A percentile compares a stretch with the other conserved stretches of the same genome.
phyloP scores from a whole-genome alignment of 768 basidiomycete genomes.

The Naganishia friedmannii region DNA sequence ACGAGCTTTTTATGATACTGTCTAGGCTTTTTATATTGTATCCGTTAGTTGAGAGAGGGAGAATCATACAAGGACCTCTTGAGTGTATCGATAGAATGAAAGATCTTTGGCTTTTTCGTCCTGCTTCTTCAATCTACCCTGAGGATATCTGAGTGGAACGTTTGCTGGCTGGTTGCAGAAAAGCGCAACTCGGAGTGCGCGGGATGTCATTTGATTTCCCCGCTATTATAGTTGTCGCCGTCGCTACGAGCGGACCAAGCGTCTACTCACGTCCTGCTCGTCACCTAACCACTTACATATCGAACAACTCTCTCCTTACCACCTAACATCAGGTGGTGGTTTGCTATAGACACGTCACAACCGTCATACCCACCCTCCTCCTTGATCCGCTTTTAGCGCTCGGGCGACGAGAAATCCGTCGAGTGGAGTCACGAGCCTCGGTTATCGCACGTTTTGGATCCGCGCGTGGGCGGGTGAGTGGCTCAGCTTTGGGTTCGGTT shows the following conservation, averaged over 20 bases:
- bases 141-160: no score
- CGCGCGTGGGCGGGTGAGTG: no score
- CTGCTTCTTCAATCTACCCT: no score
- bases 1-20: no score
- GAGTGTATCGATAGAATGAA: not conserved
- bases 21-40: not conserved
- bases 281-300: no score
- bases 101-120: no score
- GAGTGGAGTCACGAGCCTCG: not conserved
- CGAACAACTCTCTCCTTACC: not conserved
- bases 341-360: not conserved
- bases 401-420: not conserved
- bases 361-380: not conserved
- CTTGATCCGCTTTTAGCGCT: not conserved
- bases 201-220: not conserved
- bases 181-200: no score
- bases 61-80: not conserved
- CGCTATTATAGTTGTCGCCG: not conserved
- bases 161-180: no score
- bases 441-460: no score
- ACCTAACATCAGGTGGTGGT: not conserved
- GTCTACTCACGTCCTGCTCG: not conserved
- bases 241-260: not conserved
- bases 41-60: not conserved
- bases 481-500: not conserved